phyloP scores from a whole-genome alignment of 768 basidiomycete species.

The Leccinum aurantiacum region DNA sequence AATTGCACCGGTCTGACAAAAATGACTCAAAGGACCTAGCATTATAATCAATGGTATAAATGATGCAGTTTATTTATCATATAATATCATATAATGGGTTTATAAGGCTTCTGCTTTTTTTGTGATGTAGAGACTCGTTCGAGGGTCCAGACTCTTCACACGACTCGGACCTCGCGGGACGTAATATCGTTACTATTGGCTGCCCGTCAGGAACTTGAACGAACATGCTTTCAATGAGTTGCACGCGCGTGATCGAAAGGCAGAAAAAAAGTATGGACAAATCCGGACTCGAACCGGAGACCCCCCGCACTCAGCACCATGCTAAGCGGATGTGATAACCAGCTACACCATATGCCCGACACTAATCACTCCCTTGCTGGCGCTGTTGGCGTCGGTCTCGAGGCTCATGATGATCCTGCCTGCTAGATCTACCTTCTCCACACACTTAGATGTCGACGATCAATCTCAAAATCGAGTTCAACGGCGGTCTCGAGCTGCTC shows the following conservation, averaged over 20 bases:
- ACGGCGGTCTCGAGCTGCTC: conserved; percentile 84
- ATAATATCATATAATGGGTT: no score
- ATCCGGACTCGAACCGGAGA: conserved; percentile 42
- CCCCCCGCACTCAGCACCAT: conserved; percentile 37
- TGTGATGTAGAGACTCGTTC: not conserved
- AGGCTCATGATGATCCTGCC: not conserved
- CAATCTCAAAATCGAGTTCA: conserved; percentile 67
- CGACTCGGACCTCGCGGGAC: not conserved
- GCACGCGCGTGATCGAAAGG: not conserved
- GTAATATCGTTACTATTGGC: not conserved
- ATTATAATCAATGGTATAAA: no score
- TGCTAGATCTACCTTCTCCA: not conserved
- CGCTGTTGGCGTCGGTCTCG: not conserved
- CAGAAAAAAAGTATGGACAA: conserved; percentile 35
- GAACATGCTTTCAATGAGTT: not conserved
- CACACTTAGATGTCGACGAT: conserved; percentile 18
- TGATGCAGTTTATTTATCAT: no score
- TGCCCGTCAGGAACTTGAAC: not conserved
- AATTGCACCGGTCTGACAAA: no score
- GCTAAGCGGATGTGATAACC: conserved; percentile 43
- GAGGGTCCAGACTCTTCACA: not conserved
- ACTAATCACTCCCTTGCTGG: not conserved
- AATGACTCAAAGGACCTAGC: no score
- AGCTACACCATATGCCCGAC: conserved; percentile 40
- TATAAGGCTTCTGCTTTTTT: no score